phyloP scores from a whole-genome alignment of 2,329 filamentous ascomycete genomes.

The Penicillium nordicum region DNA sequence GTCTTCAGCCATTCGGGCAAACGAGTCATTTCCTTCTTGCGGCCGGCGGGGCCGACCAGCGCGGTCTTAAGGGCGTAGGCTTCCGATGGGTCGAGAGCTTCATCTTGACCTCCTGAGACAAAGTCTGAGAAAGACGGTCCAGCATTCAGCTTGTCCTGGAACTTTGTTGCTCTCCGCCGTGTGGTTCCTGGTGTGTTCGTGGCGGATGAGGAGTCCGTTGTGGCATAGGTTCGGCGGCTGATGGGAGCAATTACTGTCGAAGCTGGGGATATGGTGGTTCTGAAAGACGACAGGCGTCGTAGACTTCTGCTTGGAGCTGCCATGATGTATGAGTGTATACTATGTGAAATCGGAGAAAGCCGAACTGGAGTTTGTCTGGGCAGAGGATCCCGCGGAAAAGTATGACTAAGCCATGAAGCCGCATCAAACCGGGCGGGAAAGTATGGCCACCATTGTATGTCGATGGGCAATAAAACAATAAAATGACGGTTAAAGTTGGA shows the following conservation, averaged over 20 bases:
- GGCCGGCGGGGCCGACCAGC: slow-evolving; percentile 58
- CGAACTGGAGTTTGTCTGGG: slow-evolving; percentile 3
- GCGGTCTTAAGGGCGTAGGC: slow-evolving; percentile 61
- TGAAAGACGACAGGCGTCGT: slow-evolving; percentile 31
- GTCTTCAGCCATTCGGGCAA: slow-evolving; percentile 96
- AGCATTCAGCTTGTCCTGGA: slow-evolving; percentile 61
- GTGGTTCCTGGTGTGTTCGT: slow-evolving; percentile 43
- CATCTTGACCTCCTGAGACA: slow-evolving; percentile 47
- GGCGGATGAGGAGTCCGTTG: slow-evolving; percentile 37
- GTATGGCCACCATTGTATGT: not conserved
- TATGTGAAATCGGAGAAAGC: slow-evolving; percentile 5
- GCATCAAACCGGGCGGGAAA: slow-evolving; percentile 1
- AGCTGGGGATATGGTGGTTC: slow-evolving; percentile 19
- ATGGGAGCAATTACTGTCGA: slow-evolving; percentile 16
- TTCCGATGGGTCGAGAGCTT: slow-evolving; percentile 46
- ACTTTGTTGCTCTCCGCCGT: slow-evolving; percentile 54
- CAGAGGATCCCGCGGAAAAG: slow-evolving; percentile 7
- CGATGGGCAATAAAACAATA: not conserved
- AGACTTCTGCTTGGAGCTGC: slow-evolving; percentile 33
- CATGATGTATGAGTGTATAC: slow-evolving; percentile 27
- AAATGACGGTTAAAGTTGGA: not conserved
- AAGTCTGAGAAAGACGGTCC: slow-evolving; percentile 65
- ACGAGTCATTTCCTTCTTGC: slow-evolving; percentile 65
- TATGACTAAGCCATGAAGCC: slow-evolving; percentile 3
- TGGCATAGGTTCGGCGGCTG: slow-evolving; percentile 37